These are phyloP conservation scores for Melaleuca quinquenervia DNA, from an alignment of 345 rosid genomes.

Conservation along the genomic window DNA sequence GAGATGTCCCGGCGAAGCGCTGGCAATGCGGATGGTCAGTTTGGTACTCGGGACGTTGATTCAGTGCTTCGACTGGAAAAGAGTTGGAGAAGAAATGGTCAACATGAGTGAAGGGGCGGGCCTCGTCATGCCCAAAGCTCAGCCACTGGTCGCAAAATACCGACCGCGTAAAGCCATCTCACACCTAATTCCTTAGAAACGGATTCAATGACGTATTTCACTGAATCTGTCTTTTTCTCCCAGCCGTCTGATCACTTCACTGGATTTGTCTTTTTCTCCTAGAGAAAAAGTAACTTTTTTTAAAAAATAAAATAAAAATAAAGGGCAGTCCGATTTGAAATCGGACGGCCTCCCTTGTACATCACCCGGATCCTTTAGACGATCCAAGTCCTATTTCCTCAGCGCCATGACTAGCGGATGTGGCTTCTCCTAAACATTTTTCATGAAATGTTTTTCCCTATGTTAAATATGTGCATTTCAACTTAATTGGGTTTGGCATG, in stretches of 20 bases:
- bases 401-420: not conserved
- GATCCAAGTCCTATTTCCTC: too few relatives aligned
- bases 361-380: too few relatives aligned
- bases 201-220: too few relatives aligned
- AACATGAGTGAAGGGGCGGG: slow-evolving; percentile 31
- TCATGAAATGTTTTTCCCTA: not conserved
- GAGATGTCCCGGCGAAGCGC: slow-evolving; percentile 34
- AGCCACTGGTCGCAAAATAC: slow-evolving; percentile 24
- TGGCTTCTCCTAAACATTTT: not conserved
- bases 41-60: slow-evolving; percentile 24
- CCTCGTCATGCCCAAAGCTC: slow-evolving; percentile 19
- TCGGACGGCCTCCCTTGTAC: too few relatives aligned
- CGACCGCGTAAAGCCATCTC: not conserved
- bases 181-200: not conserved
- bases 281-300: too few relatives aligned
- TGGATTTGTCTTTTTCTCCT: too few relatives aligned
- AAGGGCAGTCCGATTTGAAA: too few relatives aligned
- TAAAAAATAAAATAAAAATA: too few relatives aligned
- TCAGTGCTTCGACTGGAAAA: slow-evolving; percentile 37
- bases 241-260: too few relatives aligned
- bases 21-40: slow-evolving; percentile 17
- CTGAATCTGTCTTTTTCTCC: too few relatives aligned
- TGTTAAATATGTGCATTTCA: not conserved
- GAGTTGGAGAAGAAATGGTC: slow-evolving; percentile 17
- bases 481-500: not conserved